Evolutionary conservation across 257 asterid species (phyloP), one percentile per base, ranked within the genome.

Genomic region (Striga asiatica): DNA sequence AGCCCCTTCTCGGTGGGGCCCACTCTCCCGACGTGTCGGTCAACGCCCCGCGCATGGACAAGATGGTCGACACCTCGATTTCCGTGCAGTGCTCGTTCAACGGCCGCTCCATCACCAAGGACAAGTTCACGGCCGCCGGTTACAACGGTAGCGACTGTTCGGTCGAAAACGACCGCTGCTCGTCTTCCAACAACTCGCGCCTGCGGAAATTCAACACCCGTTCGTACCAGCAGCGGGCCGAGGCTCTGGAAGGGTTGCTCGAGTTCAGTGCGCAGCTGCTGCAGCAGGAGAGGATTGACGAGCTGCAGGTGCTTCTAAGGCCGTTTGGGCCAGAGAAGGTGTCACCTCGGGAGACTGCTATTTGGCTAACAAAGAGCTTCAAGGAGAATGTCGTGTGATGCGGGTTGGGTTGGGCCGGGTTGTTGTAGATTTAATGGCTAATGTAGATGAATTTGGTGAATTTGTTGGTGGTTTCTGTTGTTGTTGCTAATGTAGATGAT

Each of bases 341-440:
- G 31, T 88, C 97, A 25, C 95, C 97, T 0, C 65, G 99, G 46
- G 99, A 92, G 50, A 92, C 95, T 2, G 99, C 97, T 0, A 92
- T 92, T 60, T 92, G 99, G 99, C 74, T 92, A 70, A 75, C 91
- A 39, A 92, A 88, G 83, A 92, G 97, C 67, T 84, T 92, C 74
- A 92, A 88, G 80, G 94, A 67, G 79, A 79, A 74, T 14, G 66
- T 25, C 4, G 75, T 58, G 18, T 81, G 78, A 73, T 18, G 19
- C 24, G 50, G 19, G 6, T 43, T 43, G 8, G 18, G 13, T 25
- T 14, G 12, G 8, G 20, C 8, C 10, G 0, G n/a, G n/a, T n/a
- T n/a, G n/a, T n/a, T 39, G 50, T 43, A 43, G 50, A 43, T 43
- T 49, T 70, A 56, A 60, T 62, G 59, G 69, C 74, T 70, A 60